Evolutionary conservation across 331 rosid species (phyloP).

Genomic region (Pyrus hybrid): DNA sequence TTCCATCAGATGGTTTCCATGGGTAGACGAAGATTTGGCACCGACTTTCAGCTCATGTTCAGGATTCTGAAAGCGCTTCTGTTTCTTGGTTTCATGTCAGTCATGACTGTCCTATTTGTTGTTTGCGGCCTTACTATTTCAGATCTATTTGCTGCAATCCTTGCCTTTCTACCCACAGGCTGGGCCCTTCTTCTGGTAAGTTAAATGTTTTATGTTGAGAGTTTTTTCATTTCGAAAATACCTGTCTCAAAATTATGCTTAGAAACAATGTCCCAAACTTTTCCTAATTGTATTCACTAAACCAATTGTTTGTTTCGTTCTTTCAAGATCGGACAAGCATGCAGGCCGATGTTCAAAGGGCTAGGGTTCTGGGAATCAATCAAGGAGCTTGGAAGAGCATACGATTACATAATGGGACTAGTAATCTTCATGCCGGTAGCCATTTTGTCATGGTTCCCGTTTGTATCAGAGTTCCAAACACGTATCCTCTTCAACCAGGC

Average conservation of each 20-base stretch:
- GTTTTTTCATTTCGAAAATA: background rate
- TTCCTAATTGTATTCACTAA: background rate
- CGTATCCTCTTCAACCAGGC: constrained; percentile 95
- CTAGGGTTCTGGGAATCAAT: constrained; percentile 68
- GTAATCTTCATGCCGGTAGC: constrained; percentile 76
- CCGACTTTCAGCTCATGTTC: constrained; percentile 91
- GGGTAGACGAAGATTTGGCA: constrained; percentile 85
- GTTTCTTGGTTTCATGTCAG: constrained; percentile 83
- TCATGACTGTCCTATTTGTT: constrained; percentile 79
- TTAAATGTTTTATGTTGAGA: background rate
- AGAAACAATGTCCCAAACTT: background rate
- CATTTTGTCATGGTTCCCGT: constrained; percentile 86
- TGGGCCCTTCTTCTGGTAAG: constrained; percentile 90
- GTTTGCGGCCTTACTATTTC: constrained; percentile 75
- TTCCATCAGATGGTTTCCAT: constrained; percentile 74
- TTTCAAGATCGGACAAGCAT: constrained; percentile 76
- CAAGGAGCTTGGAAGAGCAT: constrained; percentile 79
- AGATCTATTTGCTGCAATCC: constrained; percentile 77
- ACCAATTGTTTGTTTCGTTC: background rate
- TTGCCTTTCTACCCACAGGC: constrained; percentile 94
- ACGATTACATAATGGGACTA: constrained; percentile 82
- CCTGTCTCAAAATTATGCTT: background rate
- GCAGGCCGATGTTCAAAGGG: constrained; percentile 47
- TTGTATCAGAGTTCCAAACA: constrained; percentile 86
- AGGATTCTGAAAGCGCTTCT: constrained; percentile 89